Evolutionary conservation across 2,329 filamentous ascomycete genomes (phyloP), one percentile per base, ranked within the genome.

Genomic region (Calcarisporium arbuscula): DNA sequence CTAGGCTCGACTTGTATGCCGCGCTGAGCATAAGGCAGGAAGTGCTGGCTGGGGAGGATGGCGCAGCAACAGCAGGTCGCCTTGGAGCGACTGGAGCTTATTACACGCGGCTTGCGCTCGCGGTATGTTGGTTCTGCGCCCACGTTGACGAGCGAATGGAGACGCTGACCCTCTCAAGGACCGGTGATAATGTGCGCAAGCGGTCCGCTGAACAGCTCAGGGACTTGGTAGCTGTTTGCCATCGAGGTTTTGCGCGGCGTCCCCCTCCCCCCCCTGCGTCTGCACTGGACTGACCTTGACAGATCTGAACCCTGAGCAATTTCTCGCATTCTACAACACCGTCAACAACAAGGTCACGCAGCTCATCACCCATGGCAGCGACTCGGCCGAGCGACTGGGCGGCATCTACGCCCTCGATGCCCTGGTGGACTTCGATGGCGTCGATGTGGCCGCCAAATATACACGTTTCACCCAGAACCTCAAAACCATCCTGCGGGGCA

Each of bases 361-460:
- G 25, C 61, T 96, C 45, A 87, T 94, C 42, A 80, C 87, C 30
- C 86, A 90, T 57, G 85, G 88, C 44, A 82, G 77, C 63, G 89
- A 95, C 57, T 82, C 86, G 5, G 80, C 82, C 49, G 92, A 98
- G 56, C 82, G 88, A 39, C 79, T 95, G 37, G 92, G 89, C 42
- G 94, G 92, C 34, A 83, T 98, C 42, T 82, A 92, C 50, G 90
- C 90, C 40, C 77, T 98, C 41, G 90, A 95, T 58, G 82, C 83
- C 38, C 77, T 98, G 35, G 90, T 96, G 60, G 89, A 95, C 58
- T 95, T 96, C 57, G 90, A 95, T 50, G 90, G 89, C 39, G 86
- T 95, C 49, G 94, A 98, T 63, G 79, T 85, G 17, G 87, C 86
- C 22, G 80, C 87, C 51, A 96, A 96, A 62, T 95, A 92, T 39